Evolutionary conservation across 352 stramenopile species (phyloP).

Genomic region (Pythium vanterpoolii): DNA sequence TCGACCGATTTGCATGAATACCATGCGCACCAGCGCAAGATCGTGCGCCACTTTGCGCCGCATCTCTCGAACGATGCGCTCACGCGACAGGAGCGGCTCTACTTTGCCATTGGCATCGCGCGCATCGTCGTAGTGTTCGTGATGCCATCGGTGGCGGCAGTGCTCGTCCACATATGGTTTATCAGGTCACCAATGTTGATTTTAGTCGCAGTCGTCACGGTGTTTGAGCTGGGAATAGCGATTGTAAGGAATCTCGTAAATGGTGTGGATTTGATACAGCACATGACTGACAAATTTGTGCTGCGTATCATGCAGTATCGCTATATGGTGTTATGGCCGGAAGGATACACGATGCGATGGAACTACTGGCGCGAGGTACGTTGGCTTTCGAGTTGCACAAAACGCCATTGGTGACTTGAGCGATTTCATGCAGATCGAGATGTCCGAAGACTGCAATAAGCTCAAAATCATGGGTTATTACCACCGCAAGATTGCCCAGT

Average conservation of each 20-base stretch:
- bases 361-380: slow-evolving; percentile 68
- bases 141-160: slow-evolving; percentile 43
- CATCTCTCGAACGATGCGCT: slow-evolving; percentile 57
- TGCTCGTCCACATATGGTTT: slow-evolving; percentile 52
- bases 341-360: slow-evolving; percentile 64
- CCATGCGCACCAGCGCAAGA: slow-evolving; percentile 63
- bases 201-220: slow-evolving; percentile 47
- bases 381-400: not conserved
- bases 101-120: slow-evolving; percentile 49
- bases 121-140: slow-evolving; percentile 53
- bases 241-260: slow-evolving; percentile 31
- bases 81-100: slow-evolving; percentile 44
- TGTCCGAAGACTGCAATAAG: slow-evolving; percentile 60
- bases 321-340: slow-evolving; percentile 65
- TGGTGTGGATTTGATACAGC: not conserved
- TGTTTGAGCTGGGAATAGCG: slow-evolving; percentile 43
- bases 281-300: not conserved
- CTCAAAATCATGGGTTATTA: slow-evolving; percentile 86
- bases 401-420: not conserved
- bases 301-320: slow-evolving; percentile 41
- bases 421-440: slow-evolving; percentile 47
- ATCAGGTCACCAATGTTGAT: slow-evolving; percentile 60
- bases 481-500: slow-evolving; percentile 79
- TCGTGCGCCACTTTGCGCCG: slow-evolving; percentile 69
- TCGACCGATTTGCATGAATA: slow-evolving; percentile 30